These are phyloP conservation scores for Nemania abortiva DNA, from an alignment of 2,329 filamentous ascomycete genomes.

Conservation along the genomic window DNA sequence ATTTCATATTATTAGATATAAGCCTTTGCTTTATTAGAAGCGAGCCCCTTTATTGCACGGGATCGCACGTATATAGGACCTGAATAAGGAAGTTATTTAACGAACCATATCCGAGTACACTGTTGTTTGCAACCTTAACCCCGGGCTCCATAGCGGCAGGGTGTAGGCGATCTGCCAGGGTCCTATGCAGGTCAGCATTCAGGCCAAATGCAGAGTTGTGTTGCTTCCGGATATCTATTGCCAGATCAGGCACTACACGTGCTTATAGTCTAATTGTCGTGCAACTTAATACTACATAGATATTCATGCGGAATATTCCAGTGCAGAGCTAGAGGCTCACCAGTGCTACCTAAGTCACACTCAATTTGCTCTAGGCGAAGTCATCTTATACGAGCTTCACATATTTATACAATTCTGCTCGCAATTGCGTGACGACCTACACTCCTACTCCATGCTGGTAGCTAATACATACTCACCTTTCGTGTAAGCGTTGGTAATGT, in stretches of 20 bases:
- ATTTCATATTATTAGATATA: conserved; percentile 19
- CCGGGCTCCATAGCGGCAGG: background rate
- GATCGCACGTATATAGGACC: conserved; percentile 18
- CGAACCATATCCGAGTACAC: background rate
- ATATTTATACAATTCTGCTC: conserved; percentile 1
- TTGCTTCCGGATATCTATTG: conserved; percentile 27
- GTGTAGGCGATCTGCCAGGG: conserved; percentile 15
- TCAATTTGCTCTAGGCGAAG: conserved; percentile 8
- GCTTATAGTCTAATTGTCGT: conserved; percentile 28
- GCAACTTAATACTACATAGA: conserved; percentile 11
- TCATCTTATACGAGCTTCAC: conserved; percentile 7
- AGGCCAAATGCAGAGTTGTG: conserved; percentile 9
- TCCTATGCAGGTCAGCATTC: conserved; percentile 30
- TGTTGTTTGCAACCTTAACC: conserved; percentile 13
- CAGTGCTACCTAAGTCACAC: background rate
- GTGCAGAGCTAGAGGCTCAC: background rate
- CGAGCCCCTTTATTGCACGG: background rate
- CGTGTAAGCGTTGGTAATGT: background rate
- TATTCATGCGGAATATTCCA: conserved; percentile 11
- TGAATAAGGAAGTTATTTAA: conserved; percentile 21
- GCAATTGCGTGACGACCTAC: conserved; percentile 15
- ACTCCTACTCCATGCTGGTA: background rate
- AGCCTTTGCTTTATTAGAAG: conserved; percentile 11
- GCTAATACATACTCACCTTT: background rate
- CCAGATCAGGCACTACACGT: conserved; percentile 30